phyloP scores from a whole-genome alignment of 2,329 filamentous ascomycete genomes.

The Cryoendolithus antarcticus region DNA sequence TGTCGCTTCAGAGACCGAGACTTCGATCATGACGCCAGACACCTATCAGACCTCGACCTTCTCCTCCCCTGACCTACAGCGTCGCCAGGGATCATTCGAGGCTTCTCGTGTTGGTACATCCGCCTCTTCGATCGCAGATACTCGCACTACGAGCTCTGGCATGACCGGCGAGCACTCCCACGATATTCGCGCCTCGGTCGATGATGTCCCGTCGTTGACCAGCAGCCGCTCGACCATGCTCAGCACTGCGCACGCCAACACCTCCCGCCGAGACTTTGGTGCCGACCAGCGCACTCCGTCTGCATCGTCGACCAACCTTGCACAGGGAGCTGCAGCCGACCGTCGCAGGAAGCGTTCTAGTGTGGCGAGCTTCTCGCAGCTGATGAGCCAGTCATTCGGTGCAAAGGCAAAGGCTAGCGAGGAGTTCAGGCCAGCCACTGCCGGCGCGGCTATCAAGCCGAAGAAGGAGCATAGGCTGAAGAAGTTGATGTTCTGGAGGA shows the following conservation, averaged over 20 bases:
- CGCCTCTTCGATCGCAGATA: constrained; percentile 59
- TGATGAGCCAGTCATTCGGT: constrained; percentile 63
- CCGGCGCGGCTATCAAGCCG: constrained; percentile 39
- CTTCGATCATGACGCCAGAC: constrained; percentile 49
- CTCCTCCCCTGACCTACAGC: constrained; percentile 53
- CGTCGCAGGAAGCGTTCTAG: constrained; percentile 63
- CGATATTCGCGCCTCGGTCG: constrained; percentile 56
- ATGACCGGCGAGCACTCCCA: constrained; percentile 63
- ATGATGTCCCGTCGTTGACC: constrained; percentile 62
- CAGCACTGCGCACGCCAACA: constrained; percentile 46
- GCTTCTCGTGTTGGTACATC: constrained; percentile 62
- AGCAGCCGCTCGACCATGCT: constrained; percentile 69
- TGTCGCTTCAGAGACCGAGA: constrained; percentile 22
- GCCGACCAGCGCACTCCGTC: constrained; percentile 28
- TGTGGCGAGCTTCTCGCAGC: constrained; percentile 61
- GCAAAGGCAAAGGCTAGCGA: constrained; percentile 6
- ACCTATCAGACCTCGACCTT: constrained; percentile 45
- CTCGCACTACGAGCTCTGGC: constrained; percentile 57
- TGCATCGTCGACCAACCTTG: constrained; percentile 28
- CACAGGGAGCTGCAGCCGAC: constrained; percentile 20
- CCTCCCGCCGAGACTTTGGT: constrained; percentile 21
- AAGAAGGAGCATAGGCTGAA: constrained; percentile 61
- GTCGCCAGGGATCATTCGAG: constrained; percentile 53
- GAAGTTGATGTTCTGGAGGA: constrained; percentile 70
- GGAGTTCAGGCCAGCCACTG: constrained; percentile 28